Base-by-base conservation (phyloP, 495 filamentous ascomycete genomes). In the Massariosphaeria phaeospora region DNA sequence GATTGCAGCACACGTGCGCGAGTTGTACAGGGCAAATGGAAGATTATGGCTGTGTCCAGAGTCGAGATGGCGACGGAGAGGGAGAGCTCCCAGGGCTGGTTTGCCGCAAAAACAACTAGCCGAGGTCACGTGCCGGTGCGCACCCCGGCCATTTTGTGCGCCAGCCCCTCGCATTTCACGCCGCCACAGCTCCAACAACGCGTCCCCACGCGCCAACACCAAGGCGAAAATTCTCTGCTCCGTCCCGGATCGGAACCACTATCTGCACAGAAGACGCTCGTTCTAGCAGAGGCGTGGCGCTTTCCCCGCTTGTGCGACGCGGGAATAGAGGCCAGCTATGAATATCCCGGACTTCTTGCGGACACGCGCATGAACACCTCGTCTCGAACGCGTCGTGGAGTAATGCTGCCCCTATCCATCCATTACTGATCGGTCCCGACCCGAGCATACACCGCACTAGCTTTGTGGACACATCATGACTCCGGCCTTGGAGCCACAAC, bases 51-150 rank as follows among this genome's bases (percentile, higher is more conserved):
- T 31, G 44, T 48, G 24, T n/a, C n/a, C n/a, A n/a, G n/a, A n/a
- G n/a, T n/a, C n/a, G n/a, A n/a, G 52, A 56, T 48, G 29, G 25
- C 39, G 39, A 53, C 40, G 50, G 24, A 35, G 30, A 48, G 45
- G 26, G 33, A 27, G 29, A 38, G 43, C 7, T 27, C n/a, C n/a
- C n/a, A n/a, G n/a, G n/a, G 42, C 24, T 17, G 34, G 25, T 39
- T 30, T 34, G 27, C 30, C 27, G 26, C 24, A 36, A 48, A 49
- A 45, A 48, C 18, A 47, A 15, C 26, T 33, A 40, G 38, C 38
- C 38, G 38, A 40, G 38, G 38, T 40, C 38, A 40, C 38, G 38
- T 40, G 38, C 38, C 6, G 29, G 7, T 17, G 5, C 13, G 29
- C 7, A 7, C 7, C 29, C 29, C 29, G 35, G 17, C 38, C 38